Evolutionary conservation across 1,139 yeast species (phyloP), one percentile per base, ranked within the genome.

Genomic region (Suhomyces coccinellae): DNA sequence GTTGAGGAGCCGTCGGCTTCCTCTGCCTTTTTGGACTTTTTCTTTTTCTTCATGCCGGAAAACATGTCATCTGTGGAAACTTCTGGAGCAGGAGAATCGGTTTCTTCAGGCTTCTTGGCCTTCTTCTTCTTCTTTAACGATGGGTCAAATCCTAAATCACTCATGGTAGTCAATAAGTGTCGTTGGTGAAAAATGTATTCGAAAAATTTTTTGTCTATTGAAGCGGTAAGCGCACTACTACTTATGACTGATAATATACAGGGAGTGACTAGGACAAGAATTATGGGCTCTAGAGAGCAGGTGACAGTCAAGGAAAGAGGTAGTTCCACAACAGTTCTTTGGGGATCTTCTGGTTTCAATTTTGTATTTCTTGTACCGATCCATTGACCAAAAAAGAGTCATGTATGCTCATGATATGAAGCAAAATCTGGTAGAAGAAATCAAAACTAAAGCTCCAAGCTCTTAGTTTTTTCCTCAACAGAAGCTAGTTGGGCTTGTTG

Each of bases 111-210:
- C 53, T 58, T 60, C 71, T 74, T 77, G 57, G 70, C 66, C 53
- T 71, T 62, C 90, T 87, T 88, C 83, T 89, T 89, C 79, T 88
- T 88, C 78, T 88, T 88, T 63, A 84, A 73, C 34, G 82, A 67
- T 49, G 89, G 87, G 66, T 86, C 95, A 64, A 85, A 85, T 50
- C 89, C 91, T 65, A 85, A 74, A 57, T 83, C 90, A 59, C 74
- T 67, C 79, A 74, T 74, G 40, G 13, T 49, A 20, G 16, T n/a
- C 20, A 16, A 20, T n/a, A 34, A 24, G 36, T 34, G 36, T 34
- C 36, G 22, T 20, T 33, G 15, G n/a, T 31, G 13, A 38, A 30
- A 26, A 24, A 13, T 8, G 11, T 14, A 24, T 34, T 17, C 45
- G 46, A 44, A 41, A 47, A 47, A 44, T 31, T 47, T 47, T 44